Percentiles rank a stretch among this genome's conserved stretches.
Evolutionary conservation across 2,329 filamentous ascomycete species (phyloP).

Genomic region (Beauveria varroae): DNA sequence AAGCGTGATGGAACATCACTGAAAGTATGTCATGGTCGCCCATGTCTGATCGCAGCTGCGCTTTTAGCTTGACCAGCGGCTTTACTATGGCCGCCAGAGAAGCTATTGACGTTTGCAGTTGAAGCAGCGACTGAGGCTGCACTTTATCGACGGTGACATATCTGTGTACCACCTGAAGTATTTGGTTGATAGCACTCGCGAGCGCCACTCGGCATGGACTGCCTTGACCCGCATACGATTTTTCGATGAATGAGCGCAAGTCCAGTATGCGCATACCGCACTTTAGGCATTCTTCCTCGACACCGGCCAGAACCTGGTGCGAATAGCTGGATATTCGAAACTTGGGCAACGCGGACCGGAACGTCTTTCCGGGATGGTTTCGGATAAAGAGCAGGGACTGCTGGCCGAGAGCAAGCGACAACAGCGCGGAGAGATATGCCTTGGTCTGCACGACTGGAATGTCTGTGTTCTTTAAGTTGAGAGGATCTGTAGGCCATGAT

Average conservation of each 20-base stretch:
- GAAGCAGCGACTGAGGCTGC: constrained; percentile 40
- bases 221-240: constrained; percentile 35
- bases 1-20: constrained; percentile 52
- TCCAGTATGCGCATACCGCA: constrained; percentile 40
- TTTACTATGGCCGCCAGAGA: constrained; percentile 41
- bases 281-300: constrained; percentile 39
- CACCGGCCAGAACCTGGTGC: constrained; percentile 35
- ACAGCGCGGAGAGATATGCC: constrained; percentile 49
- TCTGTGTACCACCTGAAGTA: constrained; percentile 42
- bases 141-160: constrained; percentile 38
- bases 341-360: constrained; percentile 39
- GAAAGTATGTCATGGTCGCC: constrained; percentile 57
- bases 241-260: constrained; percentile 39
- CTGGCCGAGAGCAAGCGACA: constrained; percentile 61
- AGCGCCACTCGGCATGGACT: constrained; percentile 44
- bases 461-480: constrained; percentile 29
- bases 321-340: constrained; percentile 52
- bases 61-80: constrained; percentile 44
- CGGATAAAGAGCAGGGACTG: constrained; percentile 65
- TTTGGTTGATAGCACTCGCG: constrained; percentile 39
- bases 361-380: constrained; percentile 43
- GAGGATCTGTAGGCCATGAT: constrained; percentile 30
- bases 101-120: constrained; percentile 42
- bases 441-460: constrained; percentile 38
- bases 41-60: constrained; percentile 34